Evolutionary conservation across 2,329 filamentous ascomycete genomes (phyloP), one percentile per base, ranked within the genome.

Genomic region (Thielaviopsis euricoi): DNA sequence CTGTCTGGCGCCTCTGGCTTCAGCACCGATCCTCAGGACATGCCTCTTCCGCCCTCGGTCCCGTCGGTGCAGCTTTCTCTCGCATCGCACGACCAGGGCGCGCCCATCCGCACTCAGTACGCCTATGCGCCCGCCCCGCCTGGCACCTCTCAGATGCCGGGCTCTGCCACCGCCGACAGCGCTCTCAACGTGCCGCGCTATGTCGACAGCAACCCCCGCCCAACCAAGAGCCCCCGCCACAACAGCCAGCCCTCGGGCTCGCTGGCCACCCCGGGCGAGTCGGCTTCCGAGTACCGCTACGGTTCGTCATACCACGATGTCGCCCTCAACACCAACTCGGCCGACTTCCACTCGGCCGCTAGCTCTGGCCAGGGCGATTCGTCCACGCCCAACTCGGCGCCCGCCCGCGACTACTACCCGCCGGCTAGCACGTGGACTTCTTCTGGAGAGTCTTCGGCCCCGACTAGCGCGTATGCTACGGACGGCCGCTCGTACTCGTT

Each of bases 151-250:
- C 76, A 77, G 52, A 68, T 80, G 3, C 73, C 77, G 5, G 67
- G 73, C 15, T 66, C 73, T 19, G 68, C 68, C 46, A 67, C 67
- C 62, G 66, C 71, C 1, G 75, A 77, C 56, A 72, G 69, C 59
- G 71, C 71, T 21, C 71, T 80, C 58, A 78, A 71, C 63, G 74
- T 81, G 52, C 78, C 79, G 12, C 73, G 79, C 62, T 82, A 81
- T 63, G 73, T 81, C 53, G 79, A 81, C 64, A 71, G 67, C 62
- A 78, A 76, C 62, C 72, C 75, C 6, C 73, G 79, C 22, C 77
- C 79, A 17, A 68, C 74, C 43, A 82, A 82, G 67, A 79, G 77
- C 63, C 77, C 79, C 0, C 74, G 79, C 2, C 75, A 80, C 60
- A 71, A 69, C 12, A 75, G 71, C 65, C 76, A 81, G 62, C 75